A percentile compares a stretch with the other conserved stretches of the same genome.
phyloP scores from a whole-genome alignment of 2,329 filamentous ascomycete species.

The Hymenoscyphus occultus region DNA sequence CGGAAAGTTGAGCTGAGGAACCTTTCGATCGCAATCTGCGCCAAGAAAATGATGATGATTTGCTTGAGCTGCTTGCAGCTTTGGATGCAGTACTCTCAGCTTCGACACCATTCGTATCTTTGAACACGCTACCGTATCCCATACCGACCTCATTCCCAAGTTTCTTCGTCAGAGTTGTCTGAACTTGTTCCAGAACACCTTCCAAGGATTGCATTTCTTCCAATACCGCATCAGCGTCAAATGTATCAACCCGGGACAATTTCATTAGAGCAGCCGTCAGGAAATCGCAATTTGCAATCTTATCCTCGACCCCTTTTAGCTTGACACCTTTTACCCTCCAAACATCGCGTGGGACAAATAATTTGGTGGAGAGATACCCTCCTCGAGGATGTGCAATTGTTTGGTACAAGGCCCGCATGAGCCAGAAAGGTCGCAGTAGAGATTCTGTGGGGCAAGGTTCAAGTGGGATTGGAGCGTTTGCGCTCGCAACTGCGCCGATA shows the following conservation, averaged over 20 bases:
- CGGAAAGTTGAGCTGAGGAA: conserved; percentile 61
- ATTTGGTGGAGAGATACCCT: conserved; percentile 84
- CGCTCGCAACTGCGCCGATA: conserved; percentile 47
- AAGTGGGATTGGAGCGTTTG: conserved; percentile 69
- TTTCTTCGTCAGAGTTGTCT: conserved; percentile 72
- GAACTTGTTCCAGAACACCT: conserved; percentile 79
- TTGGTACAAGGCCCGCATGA: conserved; percentile 92
- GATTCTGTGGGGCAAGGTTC: conserved; percentile 90
- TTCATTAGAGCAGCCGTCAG: conserved; percentile 86
- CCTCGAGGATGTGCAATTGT: conserved; percentile 88
- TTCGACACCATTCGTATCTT: conserved; percentile 53
- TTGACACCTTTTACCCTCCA: conserved; percentile 95
- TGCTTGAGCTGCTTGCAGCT: conserved; percentile 63
- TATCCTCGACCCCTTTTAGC: conserved; percentile 87
- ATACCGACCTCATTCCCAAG: conserved; percentile 92
- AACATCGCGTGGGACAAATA: conserved; percentile 89
- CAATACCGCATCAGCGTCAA: conserved; percentile 85
- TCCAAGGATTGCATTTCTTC: conserved; percentile 94
- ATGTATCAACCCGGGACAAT: conserved; percentile 78
- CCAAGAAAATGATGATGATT: conserved; percentile 83
- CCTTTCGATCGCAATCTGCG: conserved; percentile 86
- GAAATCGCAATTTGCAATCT: conserved; percentile 86
- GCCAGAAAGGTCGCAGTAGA: conserved; percentile 92
- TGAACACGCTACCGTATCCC: conserved; percentile 70
- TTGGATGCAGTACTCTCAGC: conserved; percentile 45